A percentile compares a stretch with the other conserved stretches of the same genome.
phyloP scores from a whole-genome alignment of 768 basidiomycete genomes.

The Boletus sp. region DNA sequence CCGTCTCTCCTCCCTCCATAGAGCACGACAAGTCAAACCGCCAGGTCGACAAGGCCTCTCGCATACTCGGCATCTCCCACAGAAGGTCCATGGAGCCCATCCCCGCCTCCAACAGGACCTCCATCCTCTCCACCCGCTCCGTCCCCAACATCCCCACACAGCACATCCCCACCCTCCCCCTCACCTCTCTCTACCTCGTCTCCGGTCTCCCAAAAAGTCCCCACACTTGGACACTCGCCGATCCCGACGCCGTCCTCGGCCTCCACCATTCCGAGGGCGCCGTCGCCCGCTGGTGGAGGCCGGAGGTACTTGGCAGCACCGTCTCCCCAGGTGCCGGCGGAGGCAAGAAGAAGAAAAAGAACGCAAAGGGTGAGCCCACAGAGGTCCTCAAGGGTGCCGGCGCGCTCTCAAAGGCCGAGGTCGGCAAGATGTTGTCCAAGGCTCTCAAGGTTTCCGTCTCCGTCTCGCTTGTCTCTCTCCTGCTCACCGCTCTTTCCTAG shows the following conservation, averaged over 20 bases:
- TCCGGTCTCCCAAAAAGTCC: conserved; percentile 88
- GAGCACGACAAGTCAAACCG: conserved; percentile 27
- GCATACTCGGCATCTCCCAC: conserved; percentile 74
- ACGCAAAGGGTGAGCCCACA: conserved; percentile 51
- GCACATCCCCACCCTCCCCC: conserved; percentile 68
- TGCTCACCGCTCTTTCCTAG: conserved; percentile 36
- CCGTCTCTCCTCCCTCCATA: conserved; percentile 35
- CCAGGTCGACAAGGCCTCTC: conserved; percentile 71
- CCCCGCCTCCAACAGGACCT: conserved; percentile 71
- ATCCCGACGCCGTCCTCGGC: conserved; percentile 78
- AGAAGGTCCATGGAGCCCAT: conserved; percentile 83
- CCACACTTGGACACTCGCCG: conserved; percentile 86
- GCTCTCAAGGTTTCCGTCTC: conserved; percentile 68
- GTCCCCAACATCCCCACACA: conserved; percentile 48
- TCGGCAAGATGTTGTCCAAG: conserved; percentile 88
- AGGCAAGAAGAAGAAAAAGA: conserved; percentile 68
- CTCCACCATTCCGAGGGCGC: conserved; percentile 83
- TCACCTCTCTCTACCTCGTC: conserved; percentile 83
- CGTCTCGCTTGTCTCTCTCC: background rate
- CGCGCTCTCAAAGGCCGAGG: conserved; percentile 80
- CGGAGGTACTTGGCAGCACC: conserved; percentile 87
- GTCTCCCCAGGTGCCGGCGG: conserved; percentile 83
- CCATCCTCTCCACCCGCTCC: conserved; percentile 68
- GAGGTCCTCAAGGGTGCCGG: conserved; percentile 74
- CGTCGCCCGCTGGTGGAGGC: conserved; percentile 86